A percentile compares a stretch with the other conserved stretches of the same genome.
phyloP scores from a whole-genome alignment of 2,329 filamentous ascomycete species.

The Ambrosiella xylebori region DNA sequence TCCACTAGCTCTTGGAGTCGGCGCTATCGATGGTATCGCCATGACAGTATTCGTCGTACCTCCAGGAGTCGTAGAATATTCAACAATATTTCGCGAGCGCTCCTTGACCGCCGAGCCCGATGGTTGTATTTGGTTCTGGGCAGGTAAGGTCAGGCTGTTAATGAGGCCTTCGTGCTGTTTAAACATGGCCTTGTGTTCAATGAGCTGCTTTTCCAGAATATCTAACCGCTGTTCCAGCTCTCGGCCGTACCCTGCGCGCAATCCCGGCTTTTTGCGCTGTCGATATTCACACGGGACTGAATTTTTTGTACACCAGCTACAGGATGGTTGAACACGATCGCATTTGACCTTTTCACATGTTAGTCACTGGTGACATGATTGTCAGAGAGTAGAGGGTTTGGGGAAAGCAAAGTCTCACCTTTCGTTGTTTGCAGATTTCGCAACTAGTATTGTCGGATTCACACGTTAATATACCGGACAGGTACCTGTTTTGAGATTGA shows the following conservation, averaged over 20 bases:
- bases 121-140: not conserved
- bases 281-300: conserved; percentile 48
- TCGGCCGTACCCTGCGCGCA: conserved; percentile 51
- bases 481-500: not conserved
- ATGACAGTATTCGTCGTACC: not conserved
- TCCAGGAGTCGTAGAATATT: not conserved
- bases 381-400: not conserved
- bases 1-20: not conserved
- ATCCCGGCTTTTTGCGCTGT: conserved; percentile 49
- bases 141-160: not conserved
- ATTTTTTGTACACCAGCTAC: conserved; percentile 51
- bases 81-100: not conserved
- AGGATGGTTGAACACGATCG: conserved; percentile 57
- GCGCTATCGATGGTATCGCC: not conserved
- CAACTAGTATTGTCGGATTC: conserved; percentile 30
- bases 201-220: conserved; percentile 48
- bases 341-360: conserved; percentile 42
- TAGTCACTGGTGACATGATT: not conserved
- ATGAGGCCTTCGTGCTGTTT: conserved; percentile 32
- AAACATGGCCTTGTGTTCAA: conserved; percentile 48
- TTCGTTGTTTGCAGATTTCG: conserved; percentile 66
- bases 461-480: not conserved
- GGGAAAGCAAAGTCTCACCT: conserved; percentile 30
- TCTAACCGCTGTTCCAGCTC: conserved; percentile 58
- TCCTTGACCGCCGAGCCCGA: not conserved